These are phyloP conservation scores for Heteromeles arbutifolia DNA, from an alignment of 306 rosid genomes.

Conservation along the genomic window DNA sequence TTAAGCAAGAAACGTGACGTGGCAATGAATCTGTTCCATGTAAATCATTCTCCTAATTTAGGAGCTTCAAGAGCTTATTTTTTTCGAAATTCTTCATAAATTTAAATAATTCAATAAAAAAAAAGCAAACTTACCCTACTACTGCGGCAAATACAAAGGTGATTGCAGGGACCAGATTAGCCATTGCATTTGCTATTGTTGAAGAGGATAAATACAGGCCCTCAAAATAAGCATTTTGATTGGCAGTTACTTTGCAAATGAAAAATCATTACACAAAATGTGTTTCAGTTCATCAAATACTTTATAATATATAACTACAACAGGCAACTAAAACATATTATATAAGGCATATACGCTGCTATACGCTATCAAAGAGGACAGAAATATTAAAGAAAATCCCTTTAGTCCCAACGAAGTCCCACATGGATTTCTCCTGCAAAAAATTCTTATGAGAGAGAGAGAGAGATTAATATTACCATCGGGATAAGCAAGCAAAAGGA, in stretches of 20 bases:
- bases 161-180: constrained; percentile 57
- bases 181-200: constrained; percentile 57
- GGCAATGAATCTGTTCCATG: too few relatives aligned
- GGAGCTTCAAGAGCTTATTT: too few relatives aligned
- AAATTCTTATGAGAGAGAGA: not conserved
- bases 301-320: too few relatives aligned
- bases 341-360: not conserved
- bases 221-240: constrained; percentile 60
- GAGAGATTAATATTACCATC: not conserved
- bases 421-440: constrained; percentile 36
- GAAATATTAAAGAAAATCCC: constrained; percentile 47
- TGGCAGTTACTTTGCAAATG: constrained; percentile 46
- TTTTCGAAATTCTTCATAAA: too few relatives aligned
- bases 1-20: too few relatives aligned
- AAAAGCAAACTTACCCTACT: constrained; percentile 37
- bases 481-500: constrained; percentile 37
- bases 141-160: constrained; percentile 54
- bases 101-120: not conserved
- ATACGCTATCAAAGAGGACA: constrained; percentile 58
- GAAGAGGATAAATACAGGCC: constrained; percentile 59
- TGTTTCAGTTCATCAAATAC: not conserved
- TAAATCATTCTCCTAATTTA: too few relatives aligned
- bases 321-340: not conserved
- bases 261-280: not conserved
- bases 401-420: constrained; percentile 26